Evolutionary conservation across 495 filamentous ascomycete genomes (phyloP).

Genomic region (Lasiosphaeria ovina): DNA sequence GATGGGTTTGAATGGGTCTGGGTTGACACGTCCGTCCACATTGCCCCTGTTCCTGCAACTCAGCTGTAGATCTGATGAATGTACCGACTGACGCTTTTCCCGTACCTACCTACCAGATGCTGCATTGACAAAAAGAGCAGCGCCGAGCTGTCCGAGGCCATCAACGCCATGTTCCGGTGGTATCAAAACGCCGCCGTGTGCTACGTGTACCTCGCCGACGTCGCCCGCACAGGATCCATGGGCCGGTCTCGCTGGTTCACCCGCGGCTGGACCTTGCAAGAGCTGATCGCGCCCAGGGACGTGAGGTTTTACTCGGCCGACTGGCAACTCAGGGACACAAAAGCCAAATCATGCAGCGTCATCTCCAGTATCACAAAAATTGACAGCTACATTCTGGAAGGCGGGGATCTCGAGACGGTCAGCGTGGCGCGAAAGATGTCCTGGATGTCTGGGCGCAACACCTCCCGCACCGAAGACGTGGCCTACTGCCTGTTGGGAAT

Average conservation of each 20-base stretch:
- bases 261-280: background rate
- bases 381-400: conserved; percentile 5
- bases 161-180: conserved; percentile 1
- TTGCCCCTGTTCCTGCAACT: too few species aligned
- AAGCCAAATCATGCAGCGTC: background rate
- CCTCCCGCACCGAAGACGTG: conserved; percentile 15
- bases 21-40: too few species aligned
- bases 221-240: background rate
- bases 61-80: too few species aligned
- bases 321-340: conserved; percentile 22
- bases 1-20: too few species aligned
- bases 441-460: conserved; percentile 13
- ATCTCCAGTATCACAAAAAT: conserved; percentile 11
- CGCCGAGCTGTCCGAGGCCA: background rate
- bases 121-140: background rate
- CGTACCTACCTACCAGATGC: background rate
- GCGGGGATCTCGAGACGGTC: conserved; percentile 3
- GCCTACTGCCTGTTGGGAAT: conserved; percentile 20
- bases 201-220: background rate
- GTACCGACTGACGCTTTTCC: too few species aligned
- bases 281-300: conserved; percentile 26
- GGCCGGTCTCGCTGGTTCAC: background rate
- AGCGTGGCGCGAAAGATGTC: conserved; percentile 17
- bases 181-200: background rate
- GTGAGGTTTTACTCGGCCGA: conserved; percentile 29